Evolutionary conservation across 2,329 filamentous ascomycete genomes (phyloP).

Genomic region (Aspergillus sp.): DNA sequence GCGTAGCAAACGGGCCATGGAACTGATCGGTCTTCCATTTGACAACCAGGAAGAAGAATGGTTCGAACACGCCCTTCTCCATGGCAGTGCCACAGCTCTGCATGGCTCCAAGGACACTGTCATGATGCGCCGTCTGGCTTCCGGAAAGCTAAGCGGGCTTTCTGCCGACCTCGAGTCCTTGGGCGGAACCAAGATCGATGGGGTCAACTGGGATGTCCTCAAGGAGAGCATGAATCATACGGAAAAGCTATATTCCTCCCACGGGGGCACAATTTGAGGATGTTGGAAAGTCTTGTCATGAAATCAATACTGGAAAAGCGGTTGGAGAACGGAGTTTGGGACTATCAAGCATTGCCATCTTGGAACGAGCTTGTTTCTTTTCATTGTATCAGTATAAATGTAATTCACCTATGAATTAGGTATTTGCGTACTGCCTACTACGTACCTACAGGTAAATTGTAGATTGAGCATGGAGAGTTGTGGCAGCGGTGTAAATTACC

Average conservation of each 20-base stretch:
- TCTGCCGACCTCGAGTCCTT: slow-evolving; percentile 35
- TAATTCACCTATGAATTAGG: too few species aligned
- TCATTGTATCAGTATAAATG: too few species aligned
- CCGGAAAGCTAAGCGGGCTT: slow-evolving; percentile 50
- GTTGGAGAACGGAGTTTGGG: slow-evolving; percentile 21
- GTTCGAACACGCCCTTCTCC: slow-evolving; percentile 68
- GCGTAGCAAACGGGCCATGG: slow-evolving; percentile 59
- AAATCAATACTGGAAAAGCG: slow-evolving; percentile 12
- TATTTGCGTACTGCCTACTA: too few species aligned
- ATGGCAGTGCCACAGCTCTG: slow-evolving; percentile 63
- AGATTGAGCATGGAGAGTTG: too few species aligned
- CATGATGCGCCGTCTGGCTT: slow-evolving; percentile 70
- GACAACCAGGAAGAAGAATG: slow-evolving; percentile 68
- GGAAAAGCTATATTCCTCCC: slow-evolving; percentile 15
- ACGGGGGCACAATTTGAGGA: neutral
- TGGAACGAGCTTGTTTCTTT: neutral
- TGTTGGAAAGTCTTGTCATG: slow-evolving; percentile 4
- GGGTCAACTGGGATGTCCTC: slow-evolving; percentile 53
- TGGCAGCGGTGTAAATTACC: too few species aligned
- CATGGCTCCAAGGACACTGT: slow-evolving; percentile 70
- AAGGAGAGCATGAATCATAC: slow-evolving; percentile 34
- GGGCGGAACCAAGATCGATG: slow-evolving; percentile 47
- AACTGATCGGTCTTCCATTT: slow-evolving; percentile 73
- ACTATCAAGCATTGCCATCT: slow-evolving; percentile 3
- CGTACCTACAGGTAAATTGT: neutral